Evolutionary conservation across 495 filamentous ascomycete species (phyloP), one percentile per base, ranked within the genome.

Genomic region (Aspergillus affinis): DNA sequence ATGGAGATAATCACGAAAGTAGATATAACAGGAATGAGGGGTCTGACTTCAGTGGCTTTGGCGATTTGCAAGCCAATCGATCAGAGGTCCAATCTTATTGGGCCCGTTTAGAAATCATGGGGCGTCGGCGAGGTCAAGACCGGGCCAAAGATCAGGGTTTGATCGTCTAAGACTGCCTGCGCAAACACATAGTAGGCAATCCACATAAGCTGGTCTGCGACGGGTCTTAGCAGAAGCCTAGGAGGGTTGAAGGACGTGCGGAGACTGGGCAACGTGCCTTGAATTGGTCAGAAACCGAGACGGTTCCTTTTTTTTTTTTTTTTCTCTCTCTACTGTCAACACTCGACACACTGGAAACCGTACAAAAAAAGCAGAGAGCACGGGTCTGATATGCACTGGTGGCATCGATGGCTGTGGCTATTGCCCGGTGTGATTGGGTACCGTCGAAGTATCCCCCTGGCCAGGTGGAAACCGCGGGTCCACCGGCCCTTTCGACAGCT

Each of bases 401-500:
- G 55, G 59, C 48, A 59, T 55, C 41, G 54, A 63, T 59, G 60
- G 55, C 60, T 58, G 48, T 41, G 26, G 27, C 29, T 12, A 23
- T 13, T 26, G 19, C n/a, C 15, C 36, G 29, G 26, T 26, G 19
- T 62, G 55, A 58, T 62, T 62, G 60, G 60, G 45, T 50, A 55
- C 45, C 44, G 30, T 51, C 4, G 26, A 27, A 13, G 23, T 5
- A 48, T 17, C 51, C 46, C 53, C 53, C 59, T 56, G 54, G 12
- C 54, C 21, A 46, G 49, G 55, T 53, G 23, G 21, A 26, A 29
- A 29, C 21, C 17, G 3, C 45, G 48, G 60, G 29, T 62, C 60
- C 60, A 58, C 55, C 48, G 60, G 18, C 44, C 55, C 21, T 48
- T 58, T 55, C 59, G 61, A 59, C 56, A 52, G 20, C 15, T 32